Evolutionary conservation across 352 stramenopile genomes (phyloP).

Genomic region (Saprolegnia parasitica): DNA sequence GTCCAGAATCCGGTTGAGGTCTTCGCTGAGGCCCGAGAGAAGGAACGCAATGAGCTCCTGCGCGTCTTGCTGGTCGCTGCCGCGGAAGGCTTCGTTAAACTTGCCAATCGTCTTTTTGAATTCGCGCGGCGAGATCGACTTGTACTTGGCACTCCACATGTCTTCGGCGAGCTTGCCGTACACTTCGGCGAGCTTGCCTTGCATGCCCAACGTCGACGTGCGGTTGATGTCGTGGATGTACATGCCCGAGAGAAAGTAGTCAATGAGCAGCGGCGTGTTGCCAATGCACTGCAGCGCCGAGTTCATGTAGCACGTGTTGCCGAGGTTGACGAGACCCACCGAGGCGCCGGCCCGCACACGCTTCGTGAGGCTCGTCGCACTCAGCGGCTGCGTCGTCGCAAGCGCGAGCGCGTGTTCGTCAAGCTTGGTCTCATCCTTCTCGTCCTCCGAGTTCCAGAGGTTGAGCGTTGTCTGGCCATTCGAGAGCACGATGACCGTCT

Average conservation of each 20-base stretch:
- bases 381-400: conserved; percentile 7
- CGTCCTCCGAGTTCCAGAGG: conserved; percentile 79
- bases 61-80: conserved; percentile 96
- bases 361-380: conserved; percentile 52
- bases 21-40: conserved; percentile 96
- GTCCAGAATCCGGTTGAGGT: conserved; percentile 96
- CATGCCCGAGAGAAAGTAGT: conserved; percentile 95
- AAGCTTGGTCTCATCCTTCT: conserved; percentile 36
- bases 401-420: conserved; percentile 35
- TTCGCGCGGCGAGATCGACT: conserved; percentile 83
- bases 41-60: conserved; percentile 96
- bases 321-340: conserved; percentile 84
- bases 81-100: conserved; percentile 95
- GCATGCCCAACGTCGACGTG: conserved; percentile 94
- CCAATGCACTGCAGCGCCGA: conserved; percentile 91
- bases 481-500: conserved; percentile 65
- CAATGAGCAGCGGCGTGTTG: conserved; percentile 92
- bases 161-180: conserved; percentile 95
- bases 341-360: conserved; percentile 74
- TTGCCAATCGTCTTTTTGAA: conserved; percentile 95
- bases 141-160: conserved; percentile 94
- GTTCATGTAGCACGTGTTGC: conserved; percentile 97
- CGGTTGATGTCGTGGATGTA: conserved; percentile 93
- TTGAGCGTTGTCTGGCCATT: conserved; percentile 63
- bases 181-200: conserved; percentile 91